phyloP scores from a whole-genome alignment of 352 stramenopile species.

The Phytophthora europaea region DNA sequence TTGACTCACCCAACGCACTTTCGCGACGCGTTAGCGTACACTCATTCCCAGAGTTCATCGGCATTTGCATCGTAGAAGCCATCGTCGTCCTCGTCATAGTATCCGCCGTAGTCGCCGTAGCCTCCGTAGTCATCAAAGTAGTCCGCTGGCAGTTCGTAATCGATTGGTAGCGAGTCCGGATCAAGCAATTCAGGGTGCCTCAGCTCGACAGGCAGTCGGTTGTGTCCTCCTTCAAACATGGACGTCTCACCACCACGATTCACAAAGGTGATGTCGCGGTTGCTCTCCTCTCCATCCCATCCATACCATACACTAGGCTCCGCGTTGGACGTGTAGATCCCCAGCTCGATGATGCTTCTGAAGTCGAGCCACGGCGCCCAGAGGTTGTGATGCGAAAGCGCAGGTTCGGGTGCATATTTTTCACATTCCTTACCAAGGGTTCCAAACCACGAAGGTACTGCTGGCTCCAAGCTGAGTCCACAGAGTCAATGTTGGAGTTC shows the following conservation, averaged over 20 bases:
- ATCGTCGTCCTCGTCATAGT: slow-evolving; percentile 22
- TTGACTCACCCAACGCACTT: background rate
- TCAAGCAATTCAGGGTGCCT: slow-evolving; percentile 40
- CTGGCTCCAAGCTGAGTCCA: slow-evolving; percentile 48
- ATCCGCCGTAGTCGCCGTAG: slow-evolving; percentile 27
- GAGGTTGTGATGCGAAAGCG: slow-evolving; percentile 42
- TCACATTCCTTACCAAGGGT: slow-evolving; percentile 33
- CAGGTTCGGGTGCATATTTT: slow-evolving; percentile 43
- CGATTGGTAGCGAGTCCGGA: slow-evolving; percentile 44
- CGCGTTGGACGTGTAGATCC: slow-evolving; percentile 43
- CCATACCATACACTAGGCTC: slow-evolving; percentile 52
- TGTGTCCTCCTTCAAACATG: slow-evolving; percentile 8
- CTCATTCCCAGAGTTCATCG: slow-evolving; percentile 32
- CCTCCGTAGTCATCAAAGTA: slow-evolving; percentile 40
- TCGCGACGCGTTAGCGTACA: background rate
- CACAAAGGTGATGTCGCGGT: slow-evolving; percentile 38
- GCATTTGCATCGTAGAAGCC: slow-evolving; percentile 36
- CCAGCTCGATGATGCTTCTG: slow-evolving; percentile 46
- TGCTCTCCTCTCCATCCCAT: slow-evolving; percentile 46
- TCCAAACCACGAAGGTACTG: slow-evolving; percentile 46
- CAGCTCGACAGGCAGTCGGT: slow-evolving; percentile 29
- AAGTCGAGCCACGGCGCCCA: slow-evolving; percentile 35
- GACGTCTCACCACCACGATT: slow-evolving; percentile 18
- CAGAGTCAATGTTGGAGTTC: slow-evolving; percentile 39
- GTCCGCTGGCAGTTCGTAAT: slow-evolving; percentile 48